Evolutionary conservation across 1,139 yeast genomes (phyloP), one percentile per base, ranked within the genome.

Genomic region (Saccharomycopsis hybrid): DNA sequence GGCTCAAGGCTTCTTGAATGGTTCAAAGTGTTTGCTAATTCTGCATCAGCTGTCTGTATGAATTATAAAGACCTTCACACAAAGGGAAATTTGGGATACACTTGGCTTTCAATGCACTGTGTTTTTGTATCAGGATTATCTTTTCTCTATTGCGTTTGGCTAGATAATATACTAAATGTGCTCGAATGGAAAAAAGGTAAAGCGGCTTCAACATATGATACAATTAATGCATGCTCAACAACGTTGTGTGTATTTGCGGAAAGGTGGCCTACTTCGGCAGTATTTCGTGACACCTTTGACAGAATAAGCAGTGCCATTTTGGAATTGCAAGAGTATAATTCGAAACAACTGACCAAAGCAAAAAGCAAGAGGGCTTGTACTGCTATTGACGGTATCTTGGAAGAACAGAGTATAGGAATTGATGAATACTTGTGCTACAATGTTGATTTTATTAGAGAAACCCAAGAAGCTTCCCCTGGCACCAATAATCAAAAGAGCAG

Each of bases 61-160:
- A 60, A 58, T 48, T 63, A 62, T 48, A 62, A 61, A 44, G 59
- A 54, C 11, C 55, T 62, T 40, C 59, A 62, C 39, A 41, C 59
- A 2, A 57, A 55, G 30, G 59, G 59, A 5, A 59, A 57, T 39
- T 39, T 64, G 13, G 54, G 59, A 27, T 61, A 59, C 48, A 61
- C 66, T 2, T 63, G 66, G 66, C 43, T 62, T 3, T 55, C 65
- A 3, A 59, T 64, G 56, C 66, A 63, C 36, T 63, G 65, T 43
- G 57, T 60, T 2, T 64, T 62, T 53, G 64, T 63, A 28, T 51
- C 64, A 1, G 67, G 67, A 3, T 54, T 64, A 8, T 60, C 66
- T 1, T 64, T 63, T 50, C 50, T 64, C 7, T 63, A 62, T 47
- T 62, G 66, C 46, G 51, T 62, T 2, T 64, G 66, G 66, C 43